phyloP scores from a whole-genome alignment of 371 early-diverging fungal genomes.

The Batkoa obscura region DNA sequence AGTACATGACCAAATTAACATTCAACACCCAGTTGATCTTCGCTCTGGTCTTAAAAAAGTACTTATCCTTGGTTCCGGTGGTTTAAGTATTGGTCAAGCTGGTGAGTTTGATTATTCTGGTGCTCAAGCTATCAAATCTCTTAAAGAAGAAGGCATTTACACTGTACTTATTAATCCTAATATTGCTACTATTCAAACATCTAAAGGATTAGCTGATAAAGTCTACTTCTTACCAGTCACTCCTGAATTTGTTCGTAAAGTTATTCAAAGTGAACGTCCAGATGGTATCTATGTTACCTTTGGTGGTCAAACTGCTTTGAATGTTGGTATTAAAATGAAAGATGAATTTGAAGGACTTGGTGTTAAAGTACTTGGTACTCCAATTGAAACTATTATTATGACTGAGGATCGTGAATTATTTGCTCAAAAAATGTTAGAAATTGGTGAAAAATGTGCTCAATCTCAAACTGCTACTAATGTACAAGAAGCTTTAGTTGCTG shows the following conservation, averaged over 20 bases:
- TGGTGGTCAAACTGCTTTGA: conserved; percentile 89
- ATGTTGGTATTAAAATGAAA: conserved; percentile 65
- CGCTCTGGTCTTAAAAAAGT: conserved; percentile 52
- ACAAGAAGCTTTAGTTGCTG: conserved; percentile 67
- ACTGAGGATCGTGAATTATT: conserved; percentile 91
- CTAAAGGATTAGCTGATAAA: conserved; percentile 71
- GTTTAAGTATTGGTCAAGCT: conserved; percentile 89
- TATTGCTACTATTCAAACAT: conserved; percentile 95
- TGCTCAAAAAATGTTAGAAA: conserved; percentile 62
- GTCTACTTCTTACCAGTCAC: conserved; percentile 91
- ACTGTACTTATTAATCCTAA: conserved; percentile 90
- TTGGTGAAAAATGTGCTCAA: conserved; percentile 72
- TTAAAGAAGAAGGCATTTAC: conserved; percentile 70
- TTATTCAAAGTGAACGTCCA: conserved; percentile 78
- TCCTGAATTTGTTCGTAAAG: conserved; percentile 71
- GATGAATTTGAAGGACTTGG: conserved; percentile 57
- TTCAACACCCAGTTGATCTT: not conserved
- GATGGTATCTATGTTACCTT: conserved; percentile 85
- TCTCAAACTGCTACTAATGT: conserved; percentile 63
- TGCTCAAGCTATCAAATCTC: conserved; percentile 88
- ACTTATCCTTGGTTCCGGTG: conserved; percentile 83
- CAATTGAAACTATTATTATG: conserved; percentile 68
- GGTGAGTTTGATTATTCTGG: conserved; percentile 96
- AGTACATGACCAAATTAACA: not conserved
- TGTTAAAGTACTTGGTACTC: conserved; percentile 85